Base-by-base conservation (phyloP, 306 rosid genomes). In the Hippophae tibetana region DNA sequence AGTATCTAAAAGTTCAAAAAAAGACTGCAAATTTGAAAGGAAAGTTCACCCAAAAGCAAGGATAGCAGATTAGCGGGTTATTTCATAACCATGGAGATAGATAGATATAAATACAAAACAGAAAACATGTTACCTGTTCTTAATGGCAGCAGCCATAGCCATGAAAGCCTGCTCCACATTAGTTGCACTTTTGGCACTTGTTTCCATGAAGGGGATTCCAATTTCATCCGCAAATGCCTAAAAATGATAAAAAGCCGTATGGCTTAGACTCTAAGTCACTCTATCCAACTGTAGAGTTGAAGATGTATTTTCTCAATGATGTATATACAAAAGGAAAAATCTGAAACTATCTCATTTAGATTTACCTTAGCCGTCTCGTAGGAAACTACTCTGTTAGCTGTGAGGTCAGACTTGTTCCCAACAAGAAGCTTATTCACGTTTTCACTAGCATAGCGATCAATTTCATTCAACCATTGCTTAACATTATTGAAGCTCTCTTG, bases 111-210 rank as follows among this genome's bases (percentile, higher is more conserved):
- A 31, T 6, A 49, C 53, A 13, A 49, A 49, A 31, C 38, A 31
- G 5, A 1, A 25, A 47, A 2, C 7, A 53, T 7, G 0, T 42
- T 74, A 79, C 84, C 80, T 71, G 71, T 68, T 75, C 64, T 79
- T 79, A 47, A 79, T 79, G 61, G 71, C 84, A 60, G 84, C 70
- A 68, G 84, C 80, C 84, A 79, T 79, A 66, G 84, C 84, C 84
- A 79, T 75, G 73, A 79, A 79, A 58, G 84, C 84, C 65, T 79
- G 80, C 79, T 79, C 84, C 40, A 79, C 84, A 51, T 79, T 75
- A 11, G 84, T 79, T 50, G 84, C 79, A 54, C 59, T 72, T 73
- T 79, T 79, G 6, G 84, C 84, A 71, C 84, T 79, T 1, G 84
- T 79, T 68, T 79, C 84, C 84, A 79, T 71, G 60, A 79, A 79